Conservation (phyloP, 345 rosid species). For the Combretum micranthum region DNA sequence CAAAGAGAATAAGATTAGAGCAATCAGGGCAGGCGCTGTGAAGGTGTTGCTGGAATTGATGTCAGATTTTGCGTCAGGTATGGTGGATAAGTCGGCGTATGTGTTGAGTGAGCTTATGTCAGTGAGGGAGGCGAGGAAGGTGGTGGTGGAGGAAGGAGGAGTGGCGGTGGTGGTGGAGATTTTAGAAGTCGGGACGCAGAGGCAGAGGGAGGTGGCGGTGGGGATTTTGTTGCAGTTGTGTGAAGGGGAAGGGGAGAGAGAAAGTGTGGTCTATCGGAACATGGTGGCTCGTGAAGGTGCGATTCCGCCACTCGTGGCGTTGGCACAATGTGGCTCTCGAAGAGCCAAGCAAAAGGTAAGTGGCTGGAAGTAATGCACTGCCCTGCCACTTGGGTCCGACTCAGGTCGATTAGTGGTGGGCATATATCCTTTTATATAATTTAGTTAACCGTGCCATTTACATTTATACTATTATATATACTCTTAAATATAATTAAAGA, state of each 20-base stretch:
- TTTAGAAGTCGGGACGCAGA: constrained; percentile 74
- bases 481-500: too few relatives aligned
- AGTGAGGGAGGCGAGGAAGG: constrained; percentile 69
- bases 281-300: constrained; percentile 96
- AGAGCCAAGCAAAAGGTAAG: constrained; percentile 96
- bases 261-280: constrained; percentile 73
- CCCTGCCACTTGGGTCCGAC: too few relatives aligned
- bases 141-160: constrained; percentile 68
- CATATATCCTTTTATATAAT: too few relatives aligned
- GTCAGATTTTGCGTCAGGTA: constrained; percentile 49
- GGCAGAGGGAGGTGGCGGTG: constrained; percentile 93
- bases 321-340: constrained; percentile 88
- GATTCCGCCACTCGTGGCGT: constrained; percentile 88
- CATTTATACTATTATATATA: too few relatives aligned
- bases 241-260: constrained; percentile 14
- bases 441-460: too few relatives aligned
- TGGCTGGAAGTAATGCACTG: too few relatives aligned
- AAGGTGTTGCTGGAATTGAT: constrained; percentile 69
- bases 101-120: constrained; percentile 83
- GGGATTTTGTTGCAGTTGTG: constrained; percentile 79
- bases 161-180: constrained; percentile 71
- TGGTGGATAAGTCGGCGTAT: constrained; percentile 93
- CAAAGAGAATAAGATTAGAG: constrained; percentile 90
- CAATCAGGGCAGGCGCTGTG: constrained; percentile 90
- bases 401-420: too few relatives aligned